Percentiles rank a stretch among this genome's conserved stretches.
Evolutionary conservation across 2,329 filamentous ascomycete species (phyloP).

Genomic region (Microdochium bolleyi): DNA sequence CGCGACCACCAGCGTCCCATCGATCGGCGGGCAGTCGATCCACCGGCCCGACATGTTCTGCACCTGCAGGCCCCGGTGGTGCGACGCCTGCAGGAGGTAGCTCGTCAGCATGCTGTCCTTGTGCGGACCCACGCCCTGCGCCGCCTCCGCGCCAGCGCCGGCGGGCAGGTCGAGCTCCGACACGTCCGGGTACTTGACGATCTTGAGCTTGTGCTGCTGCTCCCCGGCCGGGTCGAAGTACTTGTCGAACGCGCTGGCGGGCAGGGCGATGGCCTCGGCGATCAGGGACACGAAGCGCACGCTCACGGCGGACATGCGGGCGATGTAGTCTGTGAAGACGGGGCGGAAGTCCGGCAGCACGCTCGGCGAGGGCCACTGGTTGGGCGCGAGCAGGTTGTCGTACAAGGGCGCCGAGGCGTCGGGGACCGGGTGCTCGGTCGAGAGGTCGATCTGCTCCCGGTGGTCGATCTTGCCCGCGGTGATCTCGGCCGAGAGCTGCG

Average conservation of each 20-base stretch:
- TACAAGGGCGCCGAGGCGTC: constrained; percentile 56
- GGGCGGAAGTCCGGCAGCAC: constrained; percentile 60
- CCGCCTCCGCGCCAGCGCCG: constrained; percentile 25
- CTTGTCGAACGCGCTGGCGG: constrained; percentile 59
- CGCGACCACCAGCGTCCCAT: constrained; percentile 74
- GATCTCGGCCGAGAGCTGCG: constrained; percentile 56
- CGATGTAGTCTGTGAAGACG: constrained; percentile 68
- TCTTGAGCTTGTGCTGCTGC: constrained; percentile 81
- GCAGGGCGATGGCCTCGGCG: constrained; percentile 73
- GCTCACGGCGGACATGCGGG: constrained; percentile 63
- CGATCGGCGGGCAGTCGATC: constrained; percentile 74
- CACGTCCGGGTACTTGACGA: constrained; percentile 77
- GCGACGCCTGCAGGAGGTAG: constrained; percentile 72
- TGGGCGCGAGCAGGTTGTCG: constrained; percentile 68
- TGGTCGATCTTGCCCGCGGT: constrained; percentile 72
- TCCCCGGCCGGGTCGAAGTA: constrained; percentile 62
- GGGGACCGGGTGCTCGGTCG: constrained; percentile 66
- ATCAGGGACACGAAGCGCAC: constrained; percentile 71
- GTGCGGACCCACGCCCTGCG: constrained; percentile 67
- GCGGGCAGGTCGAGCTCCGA: constrained; percentile 41
- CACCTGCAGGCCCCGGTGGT: constrained; percentile 72
- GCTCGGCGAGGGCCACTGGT: constrained; percentile 66
- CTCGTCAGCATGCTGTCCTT: constrained; percentile 80
- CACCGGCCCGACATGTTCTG: constrained; percentile 72
- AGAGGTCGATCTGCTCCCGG: constrained; percentile 81